Evolutionary conservation across 768 basidiomycete species (phyloP), one percentile per base, ranked within the genome.

Genomic region (Stropharia rugosoannulata): DNA sequence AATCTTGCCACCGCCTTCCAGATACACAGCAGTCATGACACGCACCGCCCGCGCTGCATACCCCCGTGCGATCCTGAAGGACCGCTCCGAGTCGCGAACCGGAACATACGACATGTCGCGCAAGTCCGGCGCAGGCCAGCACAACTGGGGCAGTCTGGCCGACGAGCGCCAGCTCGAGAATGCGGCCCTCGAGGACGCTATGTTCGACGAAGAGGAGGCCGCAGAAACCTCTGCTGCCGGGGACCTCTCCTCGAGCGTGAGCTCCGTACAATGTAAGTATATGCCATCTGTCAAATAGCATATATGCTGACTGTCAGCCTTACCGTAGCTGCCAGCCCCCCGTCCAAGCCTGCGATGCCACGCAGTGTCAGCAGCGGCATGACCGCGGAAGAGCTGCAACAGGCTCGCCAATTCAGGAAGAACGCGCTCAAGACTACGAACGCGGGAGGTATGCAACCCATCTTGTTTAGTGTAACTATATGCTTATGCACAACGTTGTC

Each of bases 91-190:
- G 75, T 84, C 86, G 66, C 89, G 86, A 73, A 82, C 85, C 39
- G 93, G 92, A 51, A 78, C 87, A 55, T 84, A 87, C 78, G 80
- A 80, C 64, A 81, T 80, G 62, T 62, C 87, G 55, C 86, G 85
- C 73, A 94, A 94, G 75, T 78, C 82, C 58, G 93, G 93, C 53
- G 85, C 83, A 25, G 93, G 93, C 35, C 77, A 80, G 7, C 85
- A 94, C 74, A 93, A 91, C 75, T 96, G 93, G 93, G 93, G 93
- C 56, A 81, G 79, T 53, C 68, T 90, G 59, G 72, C 70, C 2
- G 77, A 90, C 63, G 89, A 93, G 73, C 73, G 69, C 39, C 76
- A 81, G 57, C 76, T 81, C 61, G 90, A 89, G 71, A 66, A 68
- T 22, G 80, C 77, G 37, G 87, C 84, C 1, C 53, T 79, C 41